Conservation (phyloP, 129 eudicot genomes). For the Glebionis coronaria region DNA sequence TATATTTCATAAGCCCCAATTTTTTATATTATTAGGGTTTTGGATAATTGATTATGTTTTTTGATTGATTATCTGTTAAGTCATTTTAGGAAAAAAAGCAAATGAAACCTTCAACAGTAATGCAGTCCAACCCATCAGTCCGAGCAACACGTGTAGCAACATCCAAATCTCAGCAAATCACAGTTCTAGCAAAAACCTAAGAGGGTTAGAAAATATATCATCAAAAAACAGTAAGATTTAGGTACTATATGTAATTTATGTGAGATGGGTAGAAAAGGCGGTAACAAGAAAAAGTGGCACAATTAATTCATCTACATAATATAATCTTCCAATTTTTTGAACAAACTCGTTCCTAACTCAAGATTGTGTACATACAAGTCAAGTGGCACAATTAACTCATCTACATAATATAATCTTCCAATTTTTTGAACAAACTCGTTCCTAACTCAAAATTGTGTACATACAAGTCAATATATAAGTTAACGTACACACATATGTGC, state of each 20-base stretch:
- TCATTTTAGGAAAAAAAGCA: no score
- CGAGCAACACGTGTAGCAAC: constrained; percentile 98
- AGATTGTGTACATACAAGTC: no score
- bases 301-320: no score
- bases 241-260: neutral
- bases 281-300: no score
- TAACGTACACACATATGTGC: neutral
- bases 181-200: constrained; percentile 94
- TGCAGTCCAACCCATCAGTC: constrained; percentile 84
- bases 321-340: no score
- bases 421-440: neutral
- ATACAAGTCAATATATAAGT: neutral
- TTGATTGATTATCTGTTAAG: no score
- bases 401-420: neutral
- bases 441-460: neutral
- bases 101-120: constrained; percentile 80
- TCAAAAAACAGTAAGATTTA: no score
- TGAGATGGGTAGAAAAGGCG: no score
- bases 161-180: constrained; percentile 88
- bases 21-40: no score
- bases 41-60: no score
- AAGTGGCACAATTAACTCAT: neutral
- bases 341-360: no score
- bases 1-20: no score
- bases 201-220: neutral